Evolutionary conservation across 768 basidiomycete genomes (phyloP).

Genomic region (Termitomyces sp.): DNA sequence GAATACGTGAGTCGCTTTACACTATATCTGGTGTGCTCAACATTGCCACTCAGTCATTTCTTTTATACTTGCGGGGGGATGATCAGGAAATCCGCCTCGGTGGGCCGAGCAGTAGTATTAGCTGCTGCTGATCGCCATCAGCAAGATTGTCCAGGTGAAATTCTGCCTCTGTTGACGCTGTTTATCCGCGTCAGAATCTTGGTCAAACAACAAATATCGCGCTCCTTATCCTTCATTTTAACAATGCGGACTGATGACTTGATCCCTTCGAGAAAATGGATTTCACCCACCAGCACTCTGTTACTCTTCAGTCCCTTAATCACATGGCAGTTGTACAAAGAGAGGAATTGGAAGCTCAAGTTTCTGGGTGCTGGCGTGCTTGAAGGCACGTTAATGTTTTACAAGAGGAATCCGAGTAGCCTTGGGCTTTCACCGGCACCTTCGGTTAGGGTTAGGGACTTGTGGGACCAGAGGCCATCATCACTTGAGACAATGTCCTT

Average conservation of each 20-base stretch:
- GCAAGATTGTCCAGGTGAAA: too few relatives aligned
- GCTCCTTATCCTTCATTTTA: background rate
- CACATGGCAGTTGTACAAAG: background rate
- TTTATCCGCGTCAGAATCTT: background rate
- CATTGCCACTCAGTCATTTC: conserved; percentile 30
- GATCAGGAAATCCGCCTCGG: conserved; percentile 28
- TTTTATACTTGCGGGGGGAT: conserved; percentile 45
- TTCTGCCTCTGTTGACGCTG: background rate
- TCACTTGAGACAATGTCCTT: too few relatives aligned
- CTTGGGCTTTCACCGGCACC: too few relatives aligned
- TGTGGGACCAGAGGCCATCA: too few relatives aligned
- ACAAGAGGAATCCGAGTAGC: background rate
- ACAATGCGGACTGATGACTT: background rate
- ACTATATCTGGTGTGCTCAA: background rate
- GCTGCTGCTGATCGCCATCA: background rate
- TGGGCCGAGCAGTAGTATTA: background rate
- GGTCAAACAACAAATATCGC: background rate
- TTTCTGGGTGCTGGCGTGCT: background rate
- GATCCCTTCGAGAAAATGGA: background rate
- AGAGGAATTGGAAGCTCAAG: background rate
- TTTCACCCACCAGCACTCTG: background rate
- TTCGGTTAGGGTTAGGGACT: background rate
- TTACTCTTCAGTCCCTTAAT: background rate
- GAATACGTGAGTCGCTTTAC: conserved; percentile 29
- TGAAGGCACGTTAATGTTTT: background rate